phyloP scores from a whole-genome alignment of 257 asterid genomes.

The Datura wrightii region DNA sequence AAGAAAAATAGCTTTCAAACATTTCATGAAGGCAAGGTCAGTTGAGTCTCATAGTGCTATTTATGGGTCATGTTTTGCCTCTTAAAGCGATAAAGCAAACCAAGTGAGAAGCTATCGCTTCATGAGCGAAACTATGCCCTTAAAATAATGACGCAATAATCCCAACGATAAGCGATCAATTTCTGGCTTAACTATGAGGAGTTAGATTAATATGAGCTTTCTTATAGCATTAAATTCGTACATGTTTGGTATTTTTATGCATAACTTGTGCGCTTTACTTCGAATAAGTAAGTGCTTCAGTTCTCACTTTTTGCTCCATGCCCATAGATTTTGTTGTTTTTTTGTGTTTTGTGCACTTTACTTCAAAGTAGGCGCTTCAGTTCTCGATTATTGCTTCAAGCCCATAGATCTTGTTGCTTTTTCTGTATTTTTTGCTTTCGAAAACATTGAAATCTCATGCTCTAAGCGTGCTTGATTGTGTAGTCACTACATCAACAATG shows the following conservation, averaged over 20 bases:
- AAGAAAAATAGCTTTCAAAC: not conserved
- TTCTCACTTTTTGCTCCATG: not conserved
- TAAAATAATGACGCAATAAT: not conserved
- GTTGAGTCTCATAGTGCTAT: not conserved
- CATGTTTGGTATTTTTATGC: not conserved
- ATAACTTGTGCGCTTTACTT: not conserved
- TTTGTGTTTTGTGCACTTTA: not conserved
- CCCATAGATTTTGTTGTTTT: not conserved
- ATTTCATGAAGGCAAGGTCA: not conserved
- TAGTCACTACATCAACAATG: not conserved
- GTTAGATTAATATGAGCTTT: not conserved
- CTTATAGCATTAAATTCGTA: not conserved
- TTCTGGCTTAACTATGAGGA: not conserved
- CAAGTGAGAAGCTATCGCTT: not conserved
- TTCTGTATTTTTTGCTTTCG: not conserved
- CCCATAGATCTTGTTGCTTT: not conserved
- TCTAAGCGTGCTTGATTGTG: not conserved
- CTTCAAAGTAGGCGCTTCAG: not conserved
- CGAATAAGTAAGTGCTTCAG: not conserved
- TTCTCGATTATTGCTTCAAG: not conserved
- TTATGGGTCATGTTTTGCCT: not conserved
- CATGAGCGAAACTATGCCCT: not conserved
- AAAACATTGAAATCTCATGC: not conserved
- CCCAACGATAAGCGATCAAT: not conserved
- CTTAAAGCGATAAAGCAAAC: not conserved